A percentile compares a stretch with the other conserved stretches of the same genome.
Conservation (phyloP, 495 filamentous ascomycete species). For the Talaromyces stipitatus region DNA sequence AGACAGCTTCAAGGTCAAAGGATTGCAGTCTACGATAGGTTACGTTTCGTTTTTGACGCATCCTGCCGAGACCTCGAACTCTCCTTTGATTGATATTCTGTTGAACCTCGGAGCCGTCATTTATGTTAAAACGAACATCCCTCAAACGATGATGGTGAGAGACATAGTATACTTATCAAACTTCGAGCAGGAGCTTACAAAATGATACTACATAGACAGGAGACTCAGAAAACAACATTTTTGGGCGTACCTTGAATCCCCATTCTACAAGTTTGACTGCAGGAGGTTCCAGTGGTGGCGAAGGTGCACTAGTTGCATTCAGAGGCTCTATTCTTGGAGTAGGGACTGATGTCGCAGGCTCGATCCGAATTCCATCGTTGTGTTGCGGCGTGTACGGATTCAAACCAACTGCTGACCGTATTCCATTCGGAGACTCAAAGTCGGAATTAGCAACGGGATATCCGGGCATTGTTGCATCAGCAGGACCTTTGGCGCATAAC, state of each 20-base stretch:
- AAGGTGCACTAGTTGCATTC: constrained; percentile 54
- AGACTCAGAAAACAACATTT: constrained; percentile 34
- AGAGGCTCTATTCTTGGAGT: constrained; percentile 56
- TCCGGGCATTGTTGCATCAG: constrained; percentile 57
- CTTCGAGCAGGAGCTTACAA: too few species aligned
- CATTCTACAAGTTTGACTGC: constrained; percentile 46
- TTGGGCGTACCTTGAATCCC: constrained; percentile 51
- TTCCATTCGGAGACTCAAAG: constrained; percentile 54
- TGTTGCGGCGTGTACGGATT: constrained; percentile 59
- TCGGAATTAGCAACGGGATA: constrained; percentile 55
- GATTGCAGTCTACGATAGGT: constrained; percentile 35
- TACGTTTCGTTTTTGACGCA: constrained; percentile 46
- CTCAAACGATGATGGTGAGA: constrained; percentile 42
- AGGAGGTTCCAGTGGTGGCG: constrained; percentile 61
- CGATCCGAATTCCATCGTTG: constrained; percentile 57
- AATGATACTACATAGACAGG: constrained; percentile 47
- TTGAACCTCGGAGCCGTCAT: constrained; percentile 42
- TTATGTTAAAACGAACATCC: constrained; percentile 57
- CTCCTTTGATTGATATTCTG: constrained; percentile 12
- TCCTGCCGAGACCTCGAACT: constrained; percentile 16
- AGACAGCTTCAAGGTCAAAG: constrained; percentile 55
- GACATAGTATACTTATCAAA: too few species aligned
- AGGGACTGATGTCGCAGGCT: constrained; percentile 62
- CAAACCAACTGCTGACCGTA: constrained; percentile 50
- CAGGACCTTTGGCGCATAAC: constrained; percentile 48